Evolutionary conservation across 2,329 filamentous ascomycete genomes (phyloP), one percentile per base, ranked within the genome.

Genomic region (Ophiocordyceps polyrhachis-furcata): DNA sequence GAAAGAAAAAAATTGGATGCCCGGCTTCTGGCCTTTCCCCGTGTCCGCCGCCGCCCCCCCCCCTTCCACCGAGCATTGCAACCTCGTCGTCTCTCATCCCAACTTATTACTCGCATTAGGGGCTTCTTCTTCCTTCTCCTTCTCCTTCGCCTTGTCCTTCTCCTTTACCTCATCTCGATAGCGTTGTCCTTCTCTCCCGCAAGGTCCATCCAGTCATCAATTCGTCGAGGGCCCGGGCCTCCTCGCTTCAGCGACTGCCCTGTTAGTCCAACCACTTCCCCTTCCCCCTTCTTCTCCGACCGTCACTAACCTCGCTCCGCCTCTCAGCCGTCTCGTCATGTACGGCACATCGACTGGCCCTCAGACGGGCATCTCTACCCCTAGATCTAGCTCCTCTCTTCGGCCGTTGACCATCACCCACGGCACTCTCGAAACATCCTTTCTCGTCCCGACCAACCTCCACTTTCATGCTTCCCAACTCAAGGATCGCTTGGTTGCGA

Each of bases 381-480:
- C 91, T 56, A 82, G 91, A 67, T 94, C 89, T 46, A 91, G 84
- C 55, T 81, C 87, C 53, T 94, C 89, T 51, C 79, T 95, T 53
- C 84, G 91, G 53, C 89, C 91, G 50, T 78, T 98, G 59, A 86
- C 83, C 56, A 75, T 98, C 58, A 75, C 79, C 52, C 91, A 98
- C 66, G 91, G 93, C 62, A 86, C 85, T 45, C 87, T 98, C 67
- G 91, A 98, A 64, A 86, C 93, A 58, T 89, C 86, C 45, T 91
- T 98, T 63, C 80, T 95, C 58, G 83, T 98, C 60, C 89, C 91
- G 47, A 96, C 91, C 54, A 84, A 80, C 57, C 78, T 95, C 51
- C 91, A 98, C 67, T 98, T 93, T 71, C 88, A 91, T 64, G 91
- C 91, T 56, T 83, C 87, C 49, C 85, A 94, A 68, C 73, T 96